These are phyloP conservation scores for Neodidymelliopsis sp. DNA, from an alignment of 2,329 filamentous ascomycete genomes.

Conservation along the genomic window DNA sequence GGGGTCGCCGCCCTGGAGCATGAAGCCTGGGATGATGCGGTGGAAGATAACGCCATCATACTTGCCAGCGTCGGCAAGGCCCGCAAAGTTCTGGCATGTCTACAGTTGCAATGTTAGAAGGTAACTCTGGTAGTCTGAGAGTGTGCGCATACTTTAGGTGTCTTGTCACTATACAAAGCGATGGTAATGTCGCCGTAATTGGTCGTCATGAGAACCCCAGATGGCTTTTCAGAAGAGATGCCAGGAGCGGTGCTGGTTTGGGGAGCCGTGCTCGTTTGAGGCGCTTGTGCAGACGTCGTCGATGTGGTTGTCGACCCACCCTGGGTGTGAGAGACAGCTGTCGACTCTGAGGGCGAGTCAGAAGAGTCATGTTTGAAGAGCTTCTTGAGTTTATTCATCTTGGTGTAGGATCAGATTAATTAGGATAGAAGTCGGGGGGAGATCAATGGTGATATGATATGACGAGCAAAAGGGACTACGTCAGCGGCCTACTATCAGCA, in stretches of 20 bases:
- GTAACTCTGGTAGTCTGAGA: background rate
- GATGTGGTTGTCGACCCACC: background rate
- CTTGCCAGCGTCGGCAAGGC: constrained; percentile 81
- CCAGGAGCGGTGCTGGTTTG: background rate
- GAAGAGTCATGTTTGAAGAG: constrained; percentile 10
- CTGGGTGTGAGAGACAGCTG: constrained; percentile 1
- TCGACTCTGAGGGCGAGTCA: background rate
- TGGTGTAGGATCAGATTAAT: no score
- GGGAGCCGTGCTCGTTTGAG: background rate
- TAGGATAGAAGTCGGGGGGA: no score
- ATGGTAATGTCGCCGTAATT: constrained; percentile 78
- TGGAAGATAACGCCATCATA: constrained; percentile 89
- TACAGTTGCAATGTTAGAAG: background rate
- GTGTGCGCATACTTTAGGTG: constrained; percentile 64
- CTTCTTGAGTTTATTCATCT: constrained; percentile 16
- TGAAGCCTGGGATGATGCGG: constrained; percentile 93
- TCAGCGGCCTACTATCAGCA: constrained; percentile 1
- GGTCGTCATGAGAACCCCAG: constrained; percentile 8
- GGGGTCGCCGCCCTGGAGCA: constrained; percentile 94
- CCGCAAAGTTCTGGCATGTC: constrained; percentile 86
- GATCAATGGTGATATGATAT: no score
- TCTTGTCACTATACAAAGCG: constrained; percentile 89
- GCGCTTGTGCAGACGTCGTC: constrained; percentile 4
- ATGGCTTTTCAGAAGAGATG: background rate
- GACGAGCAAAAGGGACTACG: background rate